phyloP scores from a whole-genome alignment of 164 flowering plant species.

The Taxillus chinensis region DNA sequence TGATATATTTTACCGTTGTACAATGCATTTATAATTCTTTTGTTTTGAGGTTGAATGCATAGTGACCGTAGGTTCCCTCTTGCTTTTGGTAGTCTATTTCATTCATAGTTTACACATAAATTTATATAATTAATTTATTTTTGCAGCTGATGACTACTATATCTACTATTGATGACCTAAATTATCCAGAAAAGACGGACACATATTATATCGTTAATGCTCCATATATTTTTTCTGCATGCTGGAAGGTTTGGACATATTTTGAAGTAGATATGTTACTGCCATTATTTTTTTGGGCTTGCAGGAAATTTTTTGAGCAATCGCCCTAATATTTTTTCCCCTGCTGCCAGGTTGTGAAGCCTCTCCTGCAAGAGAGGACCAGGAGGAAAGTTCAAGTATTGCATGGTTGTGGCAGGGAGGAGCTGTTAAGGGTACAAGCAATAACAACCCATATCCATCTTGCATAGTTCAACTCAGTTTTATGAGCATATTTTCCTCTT shows the following conservation, averaged over 20 bases:
- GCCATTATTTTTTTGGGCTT: not conserved
- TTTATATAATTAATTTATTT: not conserved
- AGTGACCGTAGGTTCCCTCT: not conserved
- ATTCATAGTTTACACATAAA: not conserved
- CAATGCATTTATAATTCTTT: too few species aligned
- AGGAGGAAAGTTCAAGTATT: constrained; percentile 85
- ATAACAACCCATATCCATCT: too few species aligned
- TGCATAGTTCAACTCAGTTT: too few species aligned
- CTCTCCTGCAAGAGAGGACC: constrained; percentile 94
- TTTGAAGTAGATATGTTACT: not conserved
- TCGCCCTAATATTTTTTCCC: not conserved
- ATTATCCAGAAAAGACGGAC: constrained; percentile 97
- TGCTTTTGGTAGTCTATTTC: not conserved
- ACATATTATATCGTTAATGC: constrained; percentile 89
- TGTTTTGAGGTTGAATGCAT: too few species aligned
- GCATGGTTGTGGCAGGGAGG: constrained; percentile 75
- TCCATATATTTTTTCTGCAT: constrained; percentile 88
- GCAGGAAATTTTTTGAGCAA: not conserved
- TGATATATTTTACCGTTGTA: too few species aligned
- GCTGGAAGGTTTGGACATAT: constrained; percentile 78
- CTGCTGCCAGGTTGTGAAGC: constrained; percentile 68
- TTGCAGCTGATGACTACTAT: constrained; percentile 78
- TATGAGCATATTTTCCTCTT: too few species aligned
- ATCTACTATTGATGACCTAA: constrained; percentile 88
- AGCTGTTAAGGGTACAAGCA: constrained; percentile 59